Base-by-base conservation (phyloP, 2,329 filamentous ascomycete genomes). In the Drechslerella dactyloides region DNA sequence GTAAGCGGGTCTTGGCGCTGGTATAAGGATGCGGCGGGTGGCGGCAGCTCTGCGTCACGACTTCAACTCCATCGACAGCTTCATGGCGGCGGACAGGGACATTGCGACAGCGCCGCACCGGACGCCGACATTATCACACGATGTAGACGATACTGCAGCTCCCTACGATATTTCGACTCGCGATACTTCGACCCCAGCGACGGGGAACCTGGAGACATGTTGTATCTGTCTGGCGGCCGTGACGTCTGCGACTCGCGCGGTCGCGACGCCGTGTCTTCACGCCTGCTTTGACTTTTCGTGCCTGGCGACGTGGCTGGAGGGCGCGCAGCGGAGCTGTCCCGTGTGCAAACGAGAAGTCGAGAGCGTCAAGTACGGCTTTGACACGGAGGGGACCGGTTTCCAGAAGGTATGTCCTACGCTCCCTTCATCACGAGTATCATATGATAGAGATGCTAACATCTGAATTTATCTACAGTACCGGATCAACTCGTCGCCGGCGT, bases 261-360 rank as follows among this genome's bases (percentile, higher is more conserved):
- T 72, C 24, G 68, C 68, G 27, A 65, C 60, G 35, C 69, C 62
- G 0, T 73, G 69, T 21, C 62, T 73, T 2, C 69, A 73, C 52
- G 69, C 69, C 46, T 73, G 69, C 52, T 73, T 68, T 37, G 62
- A 73, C 54, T 73, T 73, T 60, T 66, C 62, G 6, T 73, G 69
- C 24, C 19, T 73, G 19, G 62, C 63, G 15, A 73, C 69, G 59
- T 73, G 69, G 69, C 27, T 73, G 2, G 69, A 73, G 27, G 62
- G 58, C 1, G 53, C 56, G 15, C 56, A 73, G 35, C 57, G 60
- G 23, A 63, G 44, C 13, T 73, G 69, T 55, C 69, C 69, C 21
- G 62, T 73, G 52, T 73, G 69, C 27, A 73, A 73, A 19, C 61
- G 58, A 33, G 35, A n/a, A 2, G 69, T 73, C 2, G 69, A 73